These are phyloP conservation scores for Kazachstania sp. DNA, from an alignment of 1,139 yeast species.

Conservation along the genomic window DNA sequence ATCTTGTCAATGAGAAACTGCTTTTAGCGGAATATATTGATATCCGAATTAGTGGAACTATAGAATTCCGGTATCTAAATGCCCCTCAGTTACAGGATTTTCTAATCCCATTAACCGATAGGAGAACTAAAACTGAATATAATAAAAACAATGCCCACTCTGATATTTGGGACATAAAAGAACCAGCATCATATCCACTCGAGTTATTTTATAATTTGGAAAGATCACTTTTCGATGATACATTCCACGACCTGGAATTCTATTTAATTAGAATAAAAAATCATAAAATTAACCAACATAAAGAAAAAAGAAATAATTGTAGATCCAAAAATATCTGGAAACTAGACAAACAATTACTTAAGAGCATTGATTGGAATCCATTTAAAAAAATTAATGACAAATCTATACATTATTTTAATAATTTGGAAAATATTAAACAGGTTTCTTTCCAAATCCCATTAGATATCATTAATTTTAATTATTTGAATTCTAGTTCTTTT, in stretches of 20 bases:
- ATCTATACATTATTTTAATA: not conserved
- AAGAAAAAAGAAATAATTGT: not conserved
- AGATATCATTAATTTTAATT: conserved; percentile 3
- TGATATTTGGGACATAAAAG: not conserved
- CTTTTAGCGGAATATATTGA: too few species aligned
- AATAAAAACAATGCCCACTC: too few species aligned
- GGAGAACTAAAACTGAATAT: too few species aligned
- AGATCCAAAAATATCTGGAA: conserved; percentile 10
- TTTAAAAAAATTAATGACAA: conserved; percentile 4
- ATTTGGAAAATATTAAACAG: not conserved
- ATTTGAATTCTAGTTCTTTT: conserved; percentile 1
- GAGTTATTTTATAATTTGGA: conserved; percentile 3
- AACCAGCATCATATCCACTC: not conserved
- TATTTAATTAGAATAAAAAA: conserved; percentile 9
- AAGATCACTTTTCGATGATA: conserved; percentile 9
- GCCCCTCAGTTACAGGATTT: too few species aligned
- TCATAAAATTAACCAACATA: not conserved
- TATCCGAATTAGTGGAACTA: too few species aligned
- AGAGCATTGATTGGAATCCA: conserved; percentile 18
- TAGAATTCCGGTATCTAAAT: too few species aligned
- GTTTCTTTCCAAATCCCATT: not conserved
- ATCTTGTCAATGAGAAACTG: too few species aligned
- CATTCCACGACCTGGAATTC: conserved; percentile 16
- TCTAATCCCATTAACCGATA: too few species aligned
- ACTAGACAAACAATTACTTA: conserved; percentile 10